These are phyloP conservation scores for Zopfochytrium polystomum DNA, from an alignment of 371 early-diverging fungal species.

Conservation along the genomic window DNA sequence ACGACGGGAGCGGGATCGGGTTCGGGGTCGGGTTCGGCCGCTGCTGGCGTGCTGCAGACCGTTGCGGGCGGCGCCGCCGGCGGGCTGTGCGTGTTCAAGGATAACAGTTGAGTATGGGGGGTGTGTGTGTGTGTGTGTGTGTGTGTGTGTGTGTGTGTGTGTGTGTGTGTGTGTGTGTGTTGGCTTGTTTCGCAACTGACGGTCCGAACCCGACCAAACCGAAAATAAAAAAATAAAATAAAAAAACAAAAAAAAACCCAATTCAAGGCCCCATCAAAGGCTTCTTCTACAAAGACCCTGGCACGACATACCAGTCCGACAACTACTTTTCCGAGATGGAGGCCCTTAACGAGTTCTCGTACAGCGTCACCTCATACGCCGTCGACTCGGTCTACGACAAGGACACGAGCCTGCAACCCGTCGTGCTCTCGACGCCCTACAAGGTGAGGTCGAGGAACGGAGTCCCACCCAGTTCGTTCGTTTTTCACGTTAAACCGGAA, in stretches of 20 bases:
- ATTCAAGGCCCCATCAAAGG: constrained; percentile 29
- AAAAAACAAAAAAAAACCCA: too few species aligned
- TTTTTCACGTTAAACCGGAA: too few species aligned
- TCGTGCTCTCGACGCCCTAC: neutral
- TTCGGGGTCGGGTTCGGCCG: constrained; percentile 14
- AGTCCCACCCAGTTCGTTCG: too few species aligned
- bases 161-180: too few species aligned
- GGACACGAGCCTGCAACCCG: neutral
- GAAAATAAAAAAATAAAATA: too few species aligned
- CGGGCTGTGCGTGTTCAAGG: constrained; percentile 31
- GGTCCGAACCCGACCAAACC: too few species aligned
- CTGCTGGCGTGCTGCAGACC: too few species aligned
- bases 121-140: too few species aligned
- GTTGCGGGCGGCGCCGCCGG: too few species aligned
- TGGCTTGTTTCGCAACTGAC: too few species aligned
- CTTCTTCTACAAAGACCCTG: constrained; percentile 25
- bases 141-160: too few species aligned
- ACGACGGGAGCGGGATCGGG: neutral
- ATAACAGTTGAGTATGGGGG: constrained; percentile 33
- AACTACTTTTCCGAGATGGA: constrained; percentile 16
- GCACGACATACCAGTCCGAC: constrained; percentile 14
- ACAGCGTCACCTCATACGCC: neutral
- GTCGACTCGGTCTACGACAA: constrained; percentile 6
- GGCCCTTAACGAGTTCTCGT: constrained; percentile 7
- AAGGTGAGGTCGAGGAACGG: too few species aligned